These are phyloP conservation scores for Alternaria dauci DNA, from an alignment of 2,329 filamentous ascomycete genomes.

Conservation along the genomic window DNA sequence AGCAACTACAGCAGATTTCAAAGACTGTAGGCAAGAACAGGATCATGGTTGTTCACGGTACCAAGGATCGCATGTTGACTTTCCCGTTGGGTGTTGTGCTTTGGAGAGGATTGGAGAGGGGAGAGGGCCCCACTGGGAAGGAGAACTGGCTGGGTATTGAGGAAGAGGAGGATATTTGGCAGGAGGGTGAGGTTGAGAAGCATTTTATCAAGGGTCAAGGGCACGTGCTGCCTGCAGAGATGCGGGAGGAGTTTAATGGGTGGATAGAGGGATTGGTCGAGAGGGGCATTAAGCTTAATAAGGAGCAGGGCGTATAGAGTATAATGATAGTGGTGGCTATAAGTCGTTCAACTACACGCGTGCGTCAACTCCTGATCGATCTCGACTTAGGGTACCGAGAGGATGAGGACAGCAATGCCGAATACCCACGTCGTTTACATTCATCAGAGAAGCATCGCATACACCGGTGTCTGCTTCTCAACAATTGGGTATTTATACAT, in stretches of 20 bases:
- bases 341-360: neutral
- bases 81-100: conserved; percentile 74
- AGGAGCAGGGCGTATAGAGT: conserved; percentile 18
- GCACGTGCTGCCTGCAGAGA: conserved; percentile 78
- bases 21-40: conserved; percentile 74
- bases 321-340: neutral
- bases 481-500: neutral
- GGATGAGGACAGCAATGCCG: neutral
- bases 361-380: neutral
- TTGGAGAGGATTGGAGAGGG: conserved; percentile 70
- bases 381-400: neutral
- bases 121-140: conserved; percentile 45
- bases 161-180: conserved; percentile 46
- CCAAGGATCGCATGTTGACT: conserved; percentile 78
- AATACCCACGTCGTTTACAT: neutral
- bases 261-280: conserved; percentile 67
- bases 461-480: neutral
- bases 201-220: conserved; percentile 75
- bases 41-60: conserved; percentile 81
- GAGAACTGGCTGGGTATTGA: conserved; percentile 47
- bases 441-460: neutral
- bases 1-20: conserved; percentile 71
- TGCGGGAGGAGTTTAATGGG: conserved; percentile 71
- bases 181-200: conserved; percentile 59
- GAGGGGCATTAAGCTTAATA: conserved; percentile 61